Evolutionary conservation across 257 asterid genomes (phyloP).

Genomic region (Plantago elongata): DNA sequence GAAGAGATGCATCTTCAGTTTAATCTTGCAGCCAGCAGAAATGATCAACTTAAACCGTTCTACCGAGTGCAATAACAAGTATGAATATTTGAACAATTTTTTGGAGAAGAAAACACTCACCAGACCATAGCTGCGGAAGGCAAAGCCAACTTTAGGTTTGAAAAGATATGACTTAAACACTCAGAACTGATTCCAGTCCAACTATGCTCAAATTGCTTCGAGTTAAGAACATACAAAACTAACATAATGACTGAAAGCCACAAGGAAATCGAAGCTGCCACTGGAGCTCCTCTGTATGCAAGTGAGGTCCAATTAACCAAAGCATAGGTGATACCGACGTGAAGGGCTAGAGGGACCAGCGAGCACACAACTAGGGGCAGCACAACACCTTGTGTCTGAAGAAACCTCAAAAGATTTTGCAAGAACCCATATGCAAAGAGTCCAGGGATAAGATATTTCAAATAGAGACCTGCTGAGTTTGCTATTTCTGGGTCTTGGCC

Average conservation of each 20-base stretch:
- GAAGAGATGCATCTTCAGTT: too few relatives aligned
- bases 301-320: slow-evolving; percentile 19
- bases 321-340: slow-evolving; percentile 15
- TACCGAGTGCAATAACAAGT: neutral
- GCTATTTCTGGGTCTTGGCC: slow-evolving; percentile 46
- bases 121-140: slow-evolving; percentile 22
- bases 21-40: too few relatives aligned
- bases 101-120: slow-evolving; percentile 2
- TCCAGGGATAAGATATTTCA: slow-evolving; percentile 41
- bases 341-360: slow-evolving; percentile 16
- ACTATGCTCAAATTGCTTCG: slow-evolving; percentile 11
- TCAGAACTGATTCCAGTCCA: slow-evolving; percentile 15
- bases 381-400: slow-evolving; percentile 40
- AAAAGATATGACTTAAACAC: neutral
- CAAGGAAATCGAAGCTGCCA: slow-evolving; percentile 20
- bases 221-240: neutral
- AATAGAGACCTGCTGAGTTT: slow-evolving; percentile 29
- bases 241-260: slow-evolving; percentile 19
- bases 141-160: slow-evolving; percentile 16
- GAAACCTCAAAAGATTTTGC: slow-evolving; percentile 41
- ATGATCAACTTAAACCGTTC: too few relatives aligned
- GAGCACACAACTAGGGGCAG: slow-evolving; percentile 36
- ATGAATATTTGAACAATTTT: neutral
- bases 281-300: slow-evolving; percentile 14
- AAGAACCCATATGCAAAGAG: slow-evolving; percentile 38